Conservation (phyloP, 495 filamentous ascomycete species). For the Xylaria grammica region DNA sequence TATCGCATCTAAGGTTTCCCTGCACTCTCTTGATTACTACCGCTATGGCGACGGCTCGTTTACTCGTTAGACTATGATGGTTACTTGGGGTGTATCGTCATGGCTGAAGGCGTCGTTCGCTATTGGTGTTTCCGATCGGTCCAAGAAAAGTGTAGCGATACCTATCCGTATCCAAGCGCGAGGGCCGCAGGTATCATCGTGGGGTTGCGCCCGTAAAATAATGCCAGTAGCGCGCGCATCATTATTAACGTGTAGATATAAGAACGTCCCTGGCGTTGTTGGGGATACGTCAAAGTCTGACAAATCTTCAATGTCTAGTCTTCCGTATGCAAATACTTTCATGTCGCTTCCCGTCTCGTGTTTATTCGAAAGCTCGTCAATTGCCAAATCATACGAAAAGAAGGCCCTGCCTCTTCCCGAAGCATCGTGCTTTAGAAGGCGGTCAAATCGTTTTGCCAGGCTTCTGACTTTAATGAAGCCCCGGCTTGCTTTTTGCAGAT, state of each 20-base stretch:
- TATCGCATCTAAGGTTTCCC: too few relatives aligned
- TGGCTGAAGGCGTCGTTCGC: not conserved
- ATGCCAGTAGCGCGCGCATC: conserved; percentile 4
- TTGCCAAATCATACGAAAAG: not conserved
- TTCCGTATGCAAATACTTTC: conserved; percentile 1
- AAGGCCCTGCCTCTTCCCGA: not conserved
- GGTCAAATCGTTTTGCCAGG: not conserved
- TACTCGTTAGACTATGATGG: too few relatives aligned
- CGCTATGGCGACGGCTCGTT: too few relatives aligned
- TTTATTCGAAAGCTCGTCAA: not conserved
- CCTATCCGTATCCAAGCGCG: not conserved
- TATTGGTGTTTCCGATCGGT: not conserved
- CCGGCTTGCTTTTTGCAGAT: not conserved
- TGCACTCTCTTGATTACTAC: too few relatives aligned
- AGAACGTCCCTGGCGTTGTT: not conserved
- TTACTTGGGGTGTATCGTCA: not conserved
- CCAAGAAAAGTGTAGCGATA: not conserved
- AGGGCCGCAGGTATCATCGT: not conserved
- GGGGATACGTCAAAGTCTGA: not conserved
- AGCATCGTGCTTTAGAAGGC: not conserved
- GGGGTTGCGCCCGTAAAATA: not conserved
- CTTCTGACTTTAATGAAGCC: conserved; percentile 1
- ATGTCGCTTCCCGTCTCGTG: not conserved
- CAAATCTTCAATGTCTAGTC: not conserved
- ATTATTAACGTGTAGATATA: conserved; percentile 7